Evolutionary conservation across 2,329 filamentous ascomycete genomes (phyloP).

Genomic region (Ceratocystis cacaofunesta): DNA sequence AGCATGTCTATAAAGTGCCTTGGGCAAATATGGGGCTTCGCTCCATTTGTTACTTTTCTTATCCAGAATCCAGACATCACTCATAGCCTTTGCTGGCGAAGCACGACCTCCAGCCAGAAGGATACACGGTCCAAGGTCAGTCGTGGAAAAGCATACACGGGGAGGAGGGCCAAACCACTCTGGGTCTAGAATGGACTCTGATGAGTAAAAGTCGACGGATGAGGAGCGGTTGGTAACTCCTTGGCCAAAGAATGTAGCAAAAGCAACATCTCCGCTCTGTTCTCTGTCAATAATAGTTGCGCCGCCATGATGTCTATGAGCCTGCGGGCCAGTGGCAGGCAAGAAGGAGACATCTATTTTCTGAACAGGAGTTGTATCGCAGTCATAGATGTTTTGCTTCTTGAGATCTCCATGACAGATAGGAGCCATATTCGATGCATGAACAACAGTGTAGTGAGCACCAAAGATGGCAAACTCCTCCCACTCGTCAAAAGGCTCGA

Average conservation of each 20-base stretch:
- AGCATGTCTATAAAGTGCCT: conserved; percentile 62
- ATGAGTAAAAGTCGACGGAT: conserved; percentile 4
- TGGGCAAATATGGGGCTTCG: conserved; percentile 47
- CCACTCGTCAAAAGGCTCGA: conserved; percentile 91
- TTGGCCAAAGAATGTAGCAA: conserved; percentile 18
- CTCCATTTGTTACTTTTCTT: conserved; percentile 43
- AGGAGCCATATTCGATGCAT: conserved; percentile 30
- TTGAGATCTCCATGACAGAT: background rate
- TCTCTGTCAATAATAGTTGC: background rate
- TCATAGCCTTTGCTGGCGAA: conserved; percentile 55
- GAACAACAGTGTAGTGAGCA: conserved; percentile 68
- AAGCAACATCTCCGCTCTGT: conserved; percentile 8
- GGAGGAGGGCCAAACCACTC: conserved; percentile 26
- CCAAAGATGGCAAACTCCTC: conserved; percentile 81
- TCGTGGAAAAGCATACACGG: conserved; percentile 65
- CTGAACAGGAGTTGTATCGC: background rate
- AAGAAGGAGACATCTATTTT: background rate
- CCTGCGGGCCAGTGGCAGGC: background rate
- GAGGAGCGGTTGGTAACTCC: conserved; percentile 3
- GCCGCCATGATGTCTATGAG: conserved; percentile 11
- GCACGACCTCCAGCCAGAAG: conserved; percentile 63
- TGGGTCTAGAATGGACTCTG: background rate
- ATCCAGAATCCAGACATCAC: conserved; percentile 62
- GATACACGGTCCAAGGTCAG: conserved; percentile 41
- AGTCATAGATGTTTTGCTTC: background rate